A percentile compares a stretch with the other conserved stretches of the same genome.
These are phyloP conservation scores for Microthyrium microscopicum DNA, from an alignment of 2,329 filamentous ascomycete genomes.

Conservation along the genomic window DNA sequence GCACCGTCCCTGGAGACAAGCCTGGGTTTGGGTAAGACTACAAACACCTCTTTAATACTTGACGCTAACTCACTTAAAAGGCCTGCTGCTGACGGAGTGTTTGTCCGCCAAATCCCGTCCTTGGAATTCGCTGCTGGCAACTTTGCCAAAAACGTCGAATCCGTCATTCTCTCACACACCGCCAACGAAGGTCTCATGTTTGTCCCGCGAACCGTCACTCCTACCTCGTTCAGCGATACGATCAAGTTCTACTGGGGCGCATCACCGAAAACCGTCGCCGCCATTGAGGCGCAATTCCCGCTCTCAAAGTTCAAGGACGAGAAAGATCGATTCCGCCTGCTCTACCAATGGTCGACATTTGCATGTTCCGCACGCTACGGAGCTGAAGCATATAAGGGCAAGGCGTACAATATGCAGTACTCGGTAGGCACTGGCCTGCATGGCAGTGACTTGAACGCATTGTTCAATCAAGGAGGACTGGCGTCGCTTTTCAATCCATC, in stretches of 20 bases:
- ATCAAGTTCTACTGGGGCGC: conserved; percentile 3
- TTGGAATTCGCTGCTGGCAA: conserved; percentile 5
- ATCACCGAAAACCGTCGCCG: neutral
- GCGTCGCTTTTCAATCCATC: neutral
- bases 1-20: too few species aligned
- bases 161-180: conserved; percentile 5
- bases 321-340: conserved; percentile 1
- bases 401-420: conserved; percentile 5
- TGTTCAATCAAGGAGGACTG: neutral
- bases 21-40: too few species aligned
- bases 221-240: neutral
- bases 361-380: conserved; percentile 7
- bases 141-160: conserved; percentile 5
- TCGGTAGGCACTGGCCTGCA: conserved; percentile 1
- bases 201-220: neutral
- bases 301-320: neutral
- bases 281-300: conserved; percentile 2
- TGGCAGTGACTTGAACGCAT: conserved; percentile 1
- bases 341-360: conserved; percentile 1
- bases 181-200: conserved; percentile 5
- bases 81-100: conserved; percentile 5
- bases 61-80: neutral
- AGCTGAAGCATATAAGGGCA: conserved; percentile 5
- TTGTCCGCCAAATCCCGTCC: conserved; percentile 5
- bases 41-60: too few species aligned